Percentiles rank a stretch among this genome's conserved stretches.
Evolutionary conservation across 2,329 filamentous ascomycete species (phyloP).

Genomic region (Botrytis deweyae): DNA sequence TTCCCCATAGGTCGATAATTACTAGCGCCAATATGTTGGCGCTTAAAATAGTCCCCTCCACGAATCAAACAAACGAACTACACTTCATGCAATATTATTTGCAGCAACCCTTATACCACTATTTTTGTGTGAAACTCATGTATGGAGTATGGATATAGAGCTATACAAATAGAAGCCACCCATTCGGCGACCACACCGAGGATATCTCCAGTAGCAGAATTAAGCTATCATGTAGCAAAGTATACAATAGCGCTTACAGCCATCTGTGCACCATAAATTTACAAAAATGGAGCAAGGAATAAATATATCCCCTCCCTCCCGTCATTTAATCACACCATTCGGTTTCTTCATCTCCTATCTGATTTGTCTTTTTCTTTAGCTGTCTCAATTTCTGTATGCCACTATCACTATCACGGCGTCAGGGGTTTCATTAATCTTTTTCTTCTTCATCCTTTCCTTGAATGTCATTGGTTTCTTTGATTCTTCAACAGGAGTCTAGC

Average conservation of each 20-base stretch:
- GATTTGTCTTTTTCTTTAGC: neutral
- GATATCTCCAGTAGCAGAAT: neutral
- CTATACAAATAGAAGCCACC: neutral
- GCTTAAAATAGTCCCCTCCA: neutral
- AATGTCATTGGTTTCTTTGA: neutral
- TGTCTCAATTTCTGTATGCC: constrained; percentile 8
- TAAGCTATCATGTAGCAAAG: neutral
- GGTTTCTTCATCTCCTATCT: neutral
- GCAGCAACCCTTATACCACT: neutral
- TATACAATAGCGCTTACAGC: neutral
- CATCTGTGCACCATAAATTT: neutral
- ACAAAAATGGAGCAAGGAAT: neutral
- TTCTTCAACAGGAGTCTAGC: neutral
- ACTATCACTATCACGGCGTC: constrained; percentile 15
- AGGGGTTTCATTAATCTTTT: neutral
- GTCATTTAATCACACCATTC: neutral
- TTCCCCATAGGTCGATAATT: neutral
- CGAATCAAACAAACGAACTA: neutral
- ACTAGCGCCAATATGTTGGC: neutral
- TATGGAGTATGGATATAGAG: neutral
- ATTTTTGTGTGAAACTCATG: neutral
- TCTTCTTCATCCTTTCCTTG: neutral
- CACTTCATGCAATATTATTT: neutral
- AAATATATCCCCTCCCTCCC: neutral
- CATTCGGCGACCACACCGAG: neutral